Conservation (phyloP, 2,329 filamentous ascomycete genomes). For the Malbranchea zuffiana region DNA sequence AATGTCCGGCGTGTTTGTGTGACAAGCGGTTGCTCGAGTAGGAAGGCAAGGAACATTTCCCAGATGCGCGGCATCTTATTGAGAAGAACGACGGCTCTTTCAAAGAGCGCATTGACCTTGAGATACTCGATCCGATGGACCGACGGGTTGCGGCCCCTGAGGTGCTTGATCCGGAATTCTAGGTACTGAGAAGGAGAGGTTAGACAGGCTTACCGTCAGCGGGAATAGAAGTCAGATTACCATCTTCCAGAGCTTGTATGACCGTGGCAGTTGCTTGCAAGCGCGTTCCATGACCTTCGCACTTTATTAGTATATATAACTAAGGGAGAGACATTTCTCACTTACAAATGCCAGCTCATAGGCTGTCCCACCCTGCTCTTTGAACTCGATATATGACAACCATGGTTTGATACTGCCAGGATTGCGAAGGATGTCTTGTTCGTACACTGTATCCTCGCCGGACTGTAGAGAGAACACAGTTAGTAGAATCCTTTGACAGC, state of each 20-base stretch:
- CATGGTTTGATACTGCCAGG: slow-evolving; percentile 81
- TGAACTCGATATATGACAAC: slow-evolving; percentile 88
- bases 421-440: slow-evolving; percentile 86
- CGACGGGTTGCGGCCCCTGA: slow-evolving; percentile 71
- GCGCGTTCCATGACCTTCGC: slow-evolving; percentile 69
- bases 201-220: background rate
- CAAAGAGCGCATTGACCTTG: slow-evolving; percentile 92
- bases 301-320: slow-evolving; percentile 2
- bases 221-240: slow-evolving; percentile 34
- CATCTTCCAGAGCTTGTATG: slow-evolving; percentile 98
- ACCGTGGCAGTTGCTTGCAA: slow-evolving; percentile 77
- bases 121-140: slow-evolving; percentile 68
- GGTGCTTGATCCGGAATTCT: slow-evolving; percentile 68
- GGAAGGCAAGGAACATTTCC: slow-evolving; percentile 91
- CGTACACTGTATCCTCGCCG: slow-evolving; percentile 87
- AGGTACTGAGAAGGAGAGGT: slow-evolving; percentile 53
- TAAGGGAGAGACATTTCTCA: slow-evolving; percentile 6
- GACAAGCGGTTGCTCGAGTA: slow-evolving; percentile 83
- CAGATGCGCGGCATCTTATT: slow-evolving; percentile 99
- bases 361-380: slow-evolving; percentile 70
- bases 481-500: slow-evolving; percentile 20
- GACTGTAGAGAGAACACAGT: slow-evolving; percentile 43
- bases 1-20: slow-evolving; percentile 79
- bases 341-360: slow-evolving; percentile 71
- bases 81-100: slow-evolving; percentile 78